Base-by-base conservation (phyloP, 495 filamentous ascomycete species). In the Penicillium arizonense region DNA sequence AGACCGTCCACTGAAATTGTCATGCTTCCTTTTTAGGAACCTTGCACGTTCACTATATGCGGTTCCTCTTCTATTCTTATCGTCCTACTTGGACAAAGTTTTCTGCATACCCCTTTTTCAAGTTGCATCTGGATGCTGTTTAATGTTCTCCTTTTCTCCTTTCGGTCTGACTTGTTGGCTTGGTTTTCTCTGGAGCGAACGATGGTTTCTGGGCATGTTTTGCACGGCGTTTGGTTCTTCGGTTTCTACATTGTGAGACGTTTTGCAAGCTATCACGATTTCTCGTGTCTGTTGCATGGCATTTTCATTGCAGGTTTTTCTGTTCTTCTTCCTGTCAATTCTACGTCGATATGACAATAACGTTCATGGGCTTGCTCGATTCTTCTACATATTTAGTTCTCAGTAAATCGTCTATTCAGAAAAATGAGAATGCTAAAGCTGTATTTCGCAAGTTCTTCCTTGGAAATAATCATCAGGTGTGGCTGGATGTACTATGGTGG, bases 51-150 rank as follows among this genome's bases (percentile, higher is more conserved):
- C n/a, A 36, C 33, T 44, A 20, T 20, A n/a, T 34, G 44, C 4
- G 58, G 35, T 26, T 41, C 38, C 35, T 36, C 16, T 59, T 64
- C 57, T 35, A 53, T 67, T 67, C 63, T 67, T 53, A 33, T 33
- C 21, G 56, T 59, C 58, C 55, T 11, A 34, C 8, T 12, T 4
- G 52, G 57, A 41, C 46, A 55, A 44, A 14, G 8, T 50, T 30
- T 62, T 62, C 24, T 61, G 61, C 63, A 67, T 67, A 67, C 63
- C 63, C 63, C 21, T 41, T 59, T 58, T 48, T 50, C 34, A 44
- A 51, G 32, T 38, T 59, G 63, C 57, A 63, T 63, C 40, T 57
- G 50, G 51, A 49, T 56, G 51, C 52, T 48, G 35, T 62, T 39
- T 66, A 63, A 66, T 66, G 63, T 52, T 54, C 33, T 34, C 18